Evolutionary conservation across 2,329 filamentous ascomycete genomes (phyloP), one percentile per base, ranked within the genome.

Genomic region (Monosporascus cannonballus): DNA sequence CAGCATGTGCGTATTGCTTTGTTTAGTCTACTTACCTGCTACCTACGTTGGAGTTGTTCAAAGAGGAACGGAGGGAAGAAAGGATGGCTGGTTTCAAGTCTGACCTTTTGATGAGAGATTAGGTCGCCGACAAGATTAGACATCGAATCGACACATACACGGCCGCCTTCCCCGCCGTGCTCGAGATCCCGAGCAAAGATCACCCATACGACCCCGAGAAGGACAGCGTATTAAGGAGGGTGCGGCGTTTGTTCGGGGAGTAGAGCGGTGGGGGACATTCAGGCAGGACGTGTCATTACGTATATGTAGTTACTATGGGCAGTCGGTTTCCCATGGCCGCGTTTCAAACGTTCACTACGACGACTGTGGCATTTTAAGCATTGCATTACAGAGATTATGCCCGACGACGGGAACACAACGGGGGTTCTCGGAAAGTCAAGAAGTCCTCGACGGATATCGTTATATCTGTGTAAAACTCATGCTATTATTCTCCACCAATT

Each of bases 181-280:
- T 99, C 53, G 94, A 99, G 73, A 97, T 99, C 56, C 94, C 94
- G 24, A 96, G 90, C 75, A 99, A 99, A 79, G 94, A 99, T 71
- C 94, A 99, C 70, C 94, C 94, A 2, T 99, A 99, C 68, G 93
- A 99, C 65, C 94, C 94, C 0, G 94, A 99, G 74, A 99, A 99
- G 78, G 94, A 99, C 71, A 97, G 93, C 67, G 93, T 99, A 44
- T 72, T 99, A 73, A 89, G 92, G 74, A 82, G 94, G 61, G 94
- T 99, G 46, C 76, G 80, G 56, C 76, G 80, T 54, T 59, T 84
- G 52, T 86, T 86, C 73, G 83, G 83, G 62, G 83, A 92, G 75
- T 92, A 82, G 69, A 59, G 20, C 30, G n/a, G 20, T 30, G 22
- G 20, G 20, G 22, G 7, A 27, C 17, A 3, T 22, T n/a, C 24